Conservation (phyloP, 2,329 filamentous ascomycete species). For the Aureobasidium musti region DNA sequence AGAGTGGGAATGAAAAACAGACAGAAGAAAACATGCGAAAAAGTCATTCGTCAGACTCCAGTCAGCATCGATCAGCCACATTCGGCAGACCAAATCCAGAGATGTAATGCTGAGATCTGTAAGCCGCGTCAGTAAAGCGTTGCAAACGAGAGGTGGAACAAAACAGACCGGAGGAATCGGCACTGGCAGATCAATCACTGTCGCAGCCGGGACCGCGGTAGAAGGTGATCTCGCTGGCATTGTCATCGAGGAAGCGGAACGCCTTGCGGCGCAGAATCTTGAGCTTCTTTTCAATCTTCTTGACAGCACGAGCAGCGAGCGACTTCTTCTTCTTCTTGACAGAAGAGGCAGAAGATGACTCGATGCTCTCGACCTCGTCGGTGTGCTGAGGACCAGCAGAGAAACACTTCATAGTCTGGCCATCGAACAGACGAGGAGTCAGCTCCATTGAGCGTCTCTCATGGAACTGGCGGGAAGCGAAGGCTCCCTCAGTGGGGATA, state of each 20-base stretch:
- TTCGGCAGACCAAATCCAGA: not conserved
- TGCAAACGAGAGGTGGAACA: not conserved
- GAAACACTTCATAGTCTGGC: not conserved
- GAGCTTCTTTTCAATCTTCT: not conserved
- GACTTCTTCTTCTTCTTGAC: not conserved
- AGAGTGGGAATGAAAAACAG: not conserved
- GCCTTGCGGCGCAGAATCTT: not conserved
- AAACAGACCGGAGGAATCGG: not conserved
- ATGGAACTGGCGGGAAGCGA: too few species aligned
- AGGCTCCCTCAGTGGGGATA: not conserved
- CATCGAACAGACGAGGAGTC: not conserved
- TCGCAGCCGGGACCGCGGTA: not conserved
- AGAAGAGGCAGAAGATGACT: not conserved
- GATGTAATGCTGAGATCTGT: not conserved
- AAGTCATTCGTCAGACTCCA: not conserved
- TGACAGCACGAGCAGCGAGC: not conserved
- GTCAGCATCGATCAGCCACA: not conserved
- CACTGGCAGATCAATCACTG: not conserved
- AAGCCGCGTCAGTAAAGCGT: not conserved
- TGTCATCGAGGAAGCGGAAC: not conserved
- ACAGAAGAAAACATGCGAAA: too few species aligned
- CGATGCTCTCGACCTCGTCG: not conserved
- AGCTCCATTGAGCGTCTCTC: not conserved
- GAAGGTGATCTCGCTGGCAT: not conserved
- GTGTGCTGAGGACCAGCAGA: not conserved